Base-by-base conservation (phyloP, 176 grass and related monocot genomes). In the Triticum monococcum region DNA sequence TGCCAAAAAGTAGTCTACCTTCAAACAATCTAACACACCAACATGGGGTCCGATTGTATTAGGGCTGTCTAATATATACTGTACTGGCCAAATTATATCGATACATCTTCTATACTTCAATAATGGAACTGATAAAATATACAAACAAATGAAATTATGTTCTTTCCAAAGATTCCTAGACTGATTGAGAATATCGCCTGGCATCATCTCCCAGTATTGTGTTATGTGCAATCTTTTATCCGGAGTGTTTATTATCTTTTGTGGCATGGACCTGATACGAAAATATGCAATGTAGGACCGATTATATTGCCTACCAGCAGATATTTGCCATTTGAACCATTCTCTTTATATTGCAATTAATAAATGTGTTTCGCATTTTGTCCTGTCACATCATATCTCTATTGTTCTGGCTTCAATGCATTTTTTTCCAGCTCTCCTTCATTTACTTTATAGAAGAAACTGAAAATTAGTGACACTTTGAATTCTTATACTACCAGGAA, bases 1-100 rank as follows among this genome's bases (percentile, higher is more conserved):
- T 67, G 14, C 46, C 43, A 46, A 46, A 46, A 46, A 46, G 36
- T 9, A 25, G n/a, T 77, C 10, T 1, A 46, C 40, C 62, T 36
- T 65, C 16, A 86, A 57, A 66, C 24, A 86, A 79, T 46, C n/a
- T 62, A 86, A 79, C 52, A 35, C 56, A 10, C 10, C 46, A 40
- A 28, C 16, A 13, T 79, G 63, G 5, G 3, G 33, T 68, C 43
- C 56, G 43, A 78, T 9, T 17, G n/a, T 86, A 45, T 84, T 76
- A 20, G 62, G 12, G 8, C 13, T 64, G 5, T 38, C n/a, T 35
- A 80, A 69, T 54, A 86, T 62, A 30, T 12, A 79, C 14, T 8
- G 38, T 12, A 79, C 14, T 8, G 14, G 16, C 1, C n/a, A 83
- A 82, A 78, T 50, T 78, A 22, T 88, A 24, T 65, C 41, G 1